Evolutionary conservation across 2,329 filamentous ascomycete genomes (phyloP), one percentile per base, ranked within the genome.

Genomic region (Colletotrichum orchidophilum): DNA sequence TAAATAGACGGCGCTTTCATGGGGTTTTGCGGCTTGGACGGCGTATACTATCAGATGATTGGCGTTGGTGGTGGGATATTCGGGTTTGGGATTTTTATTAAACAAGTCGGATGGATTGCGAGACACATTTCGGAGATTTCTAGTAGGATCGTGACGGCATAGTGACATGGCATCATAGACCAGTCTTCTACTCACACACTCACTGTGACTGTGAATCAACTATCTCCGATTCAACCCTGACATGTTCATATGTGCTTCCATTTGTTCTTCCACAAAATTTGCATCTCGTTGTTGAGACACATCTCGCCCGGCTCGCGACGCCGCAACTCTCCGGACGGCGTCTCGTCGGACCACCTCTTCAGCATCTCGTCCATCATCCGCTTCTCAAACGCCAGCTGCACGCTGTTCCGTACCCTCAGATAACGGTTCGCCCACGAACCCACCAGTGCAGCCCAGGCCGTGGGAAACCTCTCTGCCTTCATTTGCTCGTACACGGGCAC

Each of bases 221-320:
- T 5, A 49, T 54, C 8, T 27, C 13, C 11, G 15, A 18, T 35
- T 12, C 13, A 26, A 13, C 29, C 26, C 29, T 9, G 27, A 15
- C 2, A 15, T 46, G 21, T 27, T 18, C 29, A 65, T 55, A 33
- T 39, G 27, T 61, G 49, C 27, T 54, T 52, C 54, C 31, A 52
- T 8, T 35, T 42, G 21, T 89, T 89, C 74, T 81, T 79, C 77
- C 85, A 87, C 79, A 90, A 83, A 73, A 90, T 86, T 75, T 89
- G 87, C 86, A 88, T n/a, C n/a, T n/a, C n/a, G 74, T 89, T 86
- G 65, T 90, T 87, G 69, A 89, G 81, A 75, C 88, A 90, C 26
- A 83, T 81, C 12, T 79, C 79, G 3, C 87, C 87, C 13, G 80
- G 80, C 75, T 89, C 83, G 57, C 73, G 76, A 49, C 80, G 78